Evolutionary conservation across 75 land plant species (phyloP).

Genomic region (Selaginella moellendorffii): DNA sequence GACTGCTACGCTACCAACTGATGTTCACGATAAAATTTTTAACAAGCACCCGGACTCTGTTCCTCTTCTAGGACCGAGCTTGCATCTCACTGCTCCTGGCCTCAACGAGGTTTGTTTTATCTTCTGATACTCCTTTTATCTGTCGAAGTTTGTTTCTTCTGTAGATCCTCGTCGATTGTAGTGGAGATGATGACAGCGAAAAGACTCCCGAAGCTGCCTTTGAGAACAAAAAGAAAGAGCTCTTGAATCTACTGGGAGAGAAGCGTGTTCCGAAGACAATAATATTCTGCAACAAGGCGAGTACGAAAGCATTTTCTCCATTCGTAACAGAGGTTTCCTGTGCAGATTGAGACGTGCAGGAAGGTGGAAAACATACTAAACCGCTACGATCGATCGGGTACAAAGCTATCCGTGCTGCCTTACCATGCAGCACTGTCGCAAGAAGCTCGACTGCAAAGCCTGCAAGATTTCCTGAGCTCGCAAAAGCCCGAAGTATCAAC

Average conservation of each 20-base stretch:
- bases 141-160: neutral
- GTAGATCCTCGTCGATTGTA: constrained; percentile 95
- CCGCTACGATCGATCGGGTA: constrained; percentile 57
- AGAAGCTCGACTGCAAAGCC: constrained; percentile 53
- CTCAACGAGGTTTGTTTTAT: constrained; percentile 64
- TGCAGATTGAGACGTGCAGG: constrained; percentile 94
- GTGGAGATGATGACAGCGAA: constrained; percentile 59
- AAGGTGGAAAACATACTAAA: constrained; percentile 79
- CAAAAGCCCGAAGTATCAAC: constrained; percentile 23
- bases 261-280: constrained; percentile 67
- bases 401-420: constrained; percentile 40
- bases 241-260: constrained; percentile 53
- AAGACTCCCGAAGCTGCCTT: constrained; percentile 81
- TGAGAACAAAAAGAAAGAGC: constrained; percentile 66
- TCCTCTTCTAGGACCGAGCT: constrained; percentile 77
- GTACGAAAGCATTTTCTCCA: neutral
- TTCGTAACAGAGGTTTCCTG: neutral
- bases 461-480: constrained; percentile 52
- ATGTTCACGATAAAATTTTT: constrained; percentile 67
- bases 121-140: neutral
- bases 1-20: constrained; percentile 92
- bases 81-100: constrained; percentile 81
- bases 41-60: constrained; percentile 63
- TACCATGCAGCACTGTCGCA: constrained; percentile 85
- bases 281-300: constrained; percentile 91